These are phyloP conservation scores for Oryza glumipatula DNA, from an alignment of 176 grass and related monocot species.

Conservation along the genomic window DNA sequence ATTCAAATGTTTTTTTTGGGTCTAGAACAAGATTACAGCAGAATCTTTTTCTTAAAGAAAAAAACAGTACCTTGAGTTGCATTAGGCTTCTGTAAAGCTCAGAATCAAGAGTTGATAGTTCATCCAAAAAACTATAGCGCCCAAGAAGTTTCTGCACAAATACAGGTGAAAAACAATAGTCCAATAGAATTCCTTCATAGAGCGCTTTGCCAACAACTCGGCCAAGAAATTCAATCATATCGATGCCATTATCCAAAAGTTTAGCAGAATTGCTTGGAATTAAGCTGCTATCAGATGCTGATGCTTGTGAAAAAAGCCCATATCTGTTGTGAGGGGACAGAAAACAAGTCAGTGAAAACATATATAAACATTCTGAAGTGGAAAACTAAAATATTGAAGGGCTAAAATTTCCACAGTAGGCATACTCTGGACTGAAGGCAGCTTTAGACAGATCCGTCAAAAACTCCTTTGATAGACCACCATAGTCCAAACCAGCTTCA, in stretches of 20 bases:
- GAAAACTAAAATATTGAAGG: conserved; percentile 11
- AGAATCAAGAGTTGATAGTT: conserved; percentile 89
- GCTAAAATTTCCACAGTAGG: conserved; percentile 14
- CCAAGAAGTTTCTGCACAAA: conserved; percentile 97
- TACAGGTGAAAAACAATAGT: conserved; percentile 94
- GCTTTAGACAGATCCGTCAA: conserved; percentile 92
- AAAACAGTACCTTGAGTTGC: conserved; percentile 77
- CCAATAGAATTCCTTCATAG: conserved; percentile 96
- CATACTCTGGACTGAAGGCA: conserved; percentile 88
- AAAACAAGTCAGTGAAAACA: conserved; percentile 7
- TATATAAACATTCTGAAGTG: neutral
- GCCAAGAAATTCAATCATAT: conserved; percentile 97
- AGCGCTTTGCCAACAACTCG: conserved; percentile 96
- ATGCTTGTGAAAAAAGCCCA: conserved; percentile 89
- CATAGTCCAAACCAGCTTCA: conserved; percentile 98
- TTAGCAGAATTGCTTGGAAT: conserved; percentile 91
- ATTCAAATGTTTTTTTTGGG: neutral
- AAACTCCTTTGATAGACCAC: conserved; percentile 95
- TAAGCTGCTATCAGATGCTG: conserved; percentile 76
- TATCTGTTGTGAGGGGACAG: conserved; percentile 57
- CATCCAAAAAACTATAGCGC: conserved; percentile 93
- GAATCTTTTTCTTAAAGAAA: neutral
- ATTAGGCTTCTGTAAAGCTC: conserved; percentile 95
- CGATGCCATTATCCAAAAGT: conserved; percentile 81
- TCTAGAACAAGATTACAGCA: conserved; percentile 9